Base-by-base conservation (phyloP, 2,329 filamentous ascomycete species). In the Fusarium coicis region DNA sequence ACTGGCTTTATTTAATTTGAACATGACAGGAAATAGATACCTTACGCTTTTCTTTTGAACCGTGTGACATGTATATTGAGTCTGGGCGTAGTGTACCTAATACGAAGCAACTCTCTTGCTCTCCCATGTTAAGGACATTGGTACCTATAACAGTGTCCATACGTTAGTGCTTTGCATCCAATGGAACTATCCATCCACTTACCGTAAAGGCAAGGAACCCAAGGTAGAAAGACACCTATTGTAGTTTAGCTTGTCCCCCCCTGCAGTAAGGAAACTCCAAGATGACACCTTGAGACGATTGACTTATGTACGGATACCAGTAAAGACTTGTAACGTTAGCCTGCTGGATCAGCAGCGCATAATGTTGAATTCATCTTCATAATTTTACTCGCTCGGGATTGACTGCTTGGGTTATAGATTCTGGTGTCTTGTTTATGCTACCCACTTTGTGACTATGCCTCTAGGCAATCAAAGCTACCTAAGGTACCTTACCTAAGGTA, bases 261-360 rank as follows among this genome's bases (percentile, higher is more conserved):
- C 52, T 68, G 62, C 55, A 39, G 37, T 39, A 59, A 73, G 66
- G 60, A 44, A 69, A 69, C 64, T 56, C 63, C 34, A 60, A 73
- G 42, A 74, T 74, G 67, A 68, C 70, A 73, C 71, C 71, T 64
- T 72, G 66, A 71, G 68, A 40, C 62, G 50, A 64, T 71, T 46
- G 37, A 54, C 55, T 57, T 37, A 19, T 37, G 36, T 37, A 44
- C 16, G 16, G 10, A 44, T 19, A 50, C 36, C 50, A 40, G 34
- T 54, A 30, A n/a, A 37, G 49, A 21, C n/a, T 52, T 54, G 11
- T 28, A 28, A 47, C 26, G 19, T 47, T 30, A 46, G 34, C 26
- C 16, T 39, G 34, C 21, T 28, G 50, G 10, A 28, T 54, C 23
- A 28, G 34, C 28, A 54, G 34, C 23, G 50, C 50, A 54, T 42